Evolutionary conservation across 202 grass and related monocot species (phyloP), one percentile per base, ranked within the genome.

Genomic region (Hordeum pubiflorum): DNA sequence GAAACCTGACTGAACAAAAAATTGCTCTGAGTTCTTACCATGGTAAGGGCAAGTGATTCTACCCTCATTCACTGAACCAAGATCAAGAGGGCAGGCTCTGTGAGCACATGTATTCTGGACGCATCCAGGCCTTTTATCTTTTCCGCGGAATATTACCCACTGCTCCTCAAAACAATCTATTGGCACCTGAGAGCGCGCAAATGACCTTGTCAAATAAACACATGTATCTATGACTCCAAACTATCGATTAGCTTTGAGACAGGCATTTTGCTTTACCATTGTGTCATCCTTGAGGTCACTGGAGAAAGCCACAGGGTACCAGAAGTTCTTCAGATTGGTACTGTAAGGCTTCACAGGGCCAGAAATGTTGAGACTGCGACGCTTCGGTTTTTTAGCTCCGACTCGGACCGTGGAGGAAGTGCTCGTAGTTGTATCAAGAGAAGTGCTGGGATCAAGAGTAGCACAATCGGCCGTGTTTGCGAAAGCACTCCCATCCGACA

Each of bases 81-180:
- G 96, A 89, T 99, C 88, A 70, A 99, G 90, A 33, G 96, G 96
- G 74, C 96, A 99, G 15, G 96, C 96, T 74, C 96, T 95, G 84
- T 99, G 96, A 64, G 96, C 96, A 79, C 96, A 99, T n/a, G 96
- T 99, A 64, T 99, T 99, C 86, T 85, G 90, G 27, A 96, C 89
- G 70, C 96, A 99, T 59, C 96, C 96, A 64, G 92, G 92, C 39
- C 83, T 84, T 41, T 93, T 93, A 58, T 96, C 89, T 71, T 99
- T 96, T 33, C 96, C 96, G 50, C 92, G 75, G 81, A 99, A 99
- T 76, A 99, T 89, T 32, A 99, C 96, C 96, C 96, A 99, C 29
- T 94, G 92, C 32, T 99, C 87, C 69, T 99, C 92, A 15, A 99
- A 99, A 82, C 90, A 99, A 86, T 99, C 96, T 57, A 99, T 91